Evolutionary conservation across 2,329 filamentous ascomycete species (phyloP).

Genomic region (Arthroderma sp.): DNA sequence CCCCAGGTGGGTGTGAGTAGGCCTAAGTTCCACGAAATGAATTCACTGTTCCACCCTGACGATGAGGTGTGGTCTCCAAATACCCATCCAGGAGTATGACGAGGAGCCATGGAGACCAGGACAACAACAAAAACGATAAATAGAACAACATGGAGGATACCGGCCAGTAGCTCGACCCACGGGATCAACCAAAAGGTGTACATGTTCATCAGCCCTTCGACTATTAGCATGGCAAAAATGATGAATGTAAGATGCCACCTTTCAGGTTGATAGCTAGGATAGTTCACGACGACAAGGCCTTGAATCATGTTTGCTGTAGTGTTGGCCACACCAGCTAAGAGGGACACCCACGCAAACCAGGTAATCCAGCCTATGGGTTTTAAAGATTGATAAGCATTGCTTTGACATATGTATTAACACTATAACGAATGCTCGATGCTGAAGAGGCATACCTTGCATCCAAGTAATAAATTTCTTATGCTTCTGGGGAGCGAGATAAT

Average conservation of each 20-base stretch:
- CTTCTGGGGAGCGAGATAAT: constrained; percentile 22
- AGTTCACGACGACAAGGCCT: constrained; percentile 23
- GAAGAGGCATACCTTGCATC: constrained; percentile 18
- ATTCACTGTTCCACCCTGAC: constrained; percentile 25
- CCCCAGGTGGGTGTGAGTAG: constrained; percentile 26
- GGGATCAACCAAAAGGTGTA: constrained; percentile 31
- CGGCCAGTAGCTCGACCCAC: constrained; percentile 29
- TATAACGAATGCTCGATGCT: background rate
- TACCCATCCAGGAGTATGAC: constrained; percentile 26
- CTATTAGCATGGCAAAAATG: constrained; percentile 27
- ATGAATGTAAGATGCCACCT: constrained; percentile 32
- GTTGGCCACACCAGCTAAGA: constrained; percentile 26
- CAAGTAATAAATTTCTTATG: constrained; percentile 25
- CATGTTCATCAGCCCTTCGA: constrained; percentile 22
- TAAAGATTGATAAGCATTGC: constrained; percentile 14
- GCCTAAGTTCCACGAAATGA: constrained; percentile 29
- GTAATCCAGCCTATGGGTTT: constrained; percentile 29
- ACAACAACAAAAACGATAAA: constrained; percentile 30
- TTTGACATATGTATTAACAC: background rate
- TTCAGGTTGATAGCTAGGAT: constrained; percentile 23
- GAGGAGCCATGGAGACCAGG: constrained; percentile 22
- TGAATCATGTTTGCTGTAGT: constrained; percentile 27
- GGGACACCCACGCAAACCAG: constrained; percentile 32
- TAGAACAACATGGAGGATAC: constrained; percentile 25
- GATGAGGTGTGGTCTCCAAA: constrained; percentile 19